Evolutionary conservation across 2,329 filamentous ascomycete genomes (phyloP).

Genomic region (Dichotomopilus funicola): DNA sequence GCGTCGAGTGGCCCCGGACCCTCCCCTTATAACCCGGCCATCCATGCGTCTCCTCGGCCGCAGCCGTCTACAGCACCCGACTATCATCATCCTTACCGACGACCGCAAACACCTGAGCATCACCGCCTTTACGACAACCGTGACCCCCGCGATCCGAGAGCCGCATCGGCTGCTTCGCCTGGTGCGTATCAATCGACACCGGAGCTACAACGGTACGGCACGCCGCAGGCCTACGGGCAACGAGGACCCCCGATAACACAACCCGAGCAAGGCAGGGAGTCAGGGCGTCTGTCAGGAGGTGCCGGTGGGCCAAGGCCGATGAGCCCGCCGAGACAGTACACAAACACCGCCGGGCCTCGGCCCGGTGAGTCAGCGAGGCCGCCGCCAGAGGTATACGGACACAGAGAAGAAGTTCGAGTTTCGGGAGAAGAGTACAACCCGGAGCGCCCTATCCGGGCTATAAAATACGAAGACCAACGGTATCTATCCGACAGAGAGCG

Average conservation of each 20-base stretch:
- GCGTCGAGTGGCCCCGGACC: conserved; percentile 36
- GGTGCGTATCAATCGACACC: conserved; percentile 48
- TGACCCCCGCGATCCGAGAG: conserved; percentile 37
- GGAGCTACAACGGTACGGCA: conserved; percentile 52
- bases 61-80: conserved; percentile 49
- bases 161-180: conserved; percentile 41
- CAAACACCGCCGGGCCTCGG: conserved; percentile 38
- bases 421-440: conserved; percentile 44
- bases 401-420: conserved; percentile 42
- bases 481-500: conserved; percentile 43
- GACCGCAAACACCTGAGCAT: conserved; percentile 69
- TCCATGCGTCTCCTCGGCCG: conserved; percentile 52
- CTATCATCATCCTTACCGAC: conserved; percentile 55
- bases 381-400: conserved; percentile 38
- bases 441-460: conserved; percentile 39
- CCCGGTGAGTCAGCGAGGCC: conserved; percentile 42
- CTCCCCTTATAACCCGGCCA: conserved; percentile 37
- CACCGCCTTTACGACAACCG: conserved; percentile 45
- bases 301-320: conserved; percentile 42
- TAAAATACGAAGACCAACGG: conserved; percentile 49
- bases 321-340: conserved; percentile 46
- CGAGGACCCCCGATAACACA: conserved; percentile 42
- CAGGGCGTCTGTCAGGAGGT: conserved; percentile 30
- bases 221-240: conserved; percentile 49
- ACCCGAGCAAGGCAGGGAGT: conserved; percentile 41